A percentile compares a stretch with the other conserved stretches of the same genome.
phyloP scores from a whole-genome alignment of 495 filamentous ascomycete genomes.

The Neurospora tetraspora region DNA sequence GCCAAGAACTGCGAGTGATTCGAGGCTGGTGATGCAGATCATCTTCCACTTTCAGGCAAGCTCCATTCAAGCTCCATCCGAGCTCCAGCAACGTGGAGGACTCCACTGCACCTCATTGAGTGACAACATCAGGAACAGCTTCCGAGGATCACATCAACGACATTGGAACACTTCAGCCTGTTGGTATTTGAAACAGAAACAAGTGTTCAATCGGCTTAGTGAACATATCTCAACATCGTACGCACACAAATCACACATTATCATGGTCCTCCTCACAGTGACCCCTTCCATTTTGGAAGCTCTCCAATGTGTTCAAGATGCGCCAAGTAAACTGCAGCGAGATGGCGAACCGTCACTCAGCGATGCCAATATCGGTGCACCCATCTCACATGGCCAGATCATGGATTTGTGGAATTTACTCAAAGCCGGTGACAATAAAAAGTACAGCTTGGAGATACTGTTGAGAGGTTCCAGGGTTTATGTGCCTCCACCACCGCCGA shows the following conservation, averaged over 20 bases:
- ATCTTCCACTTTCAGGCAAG: background rate
- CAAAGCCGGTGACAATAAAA: conserved; percentile 15
- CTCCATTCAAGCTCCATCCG: background rate
- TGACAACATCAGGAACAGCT: background rate
- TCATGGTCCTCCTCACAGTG: conserved; percentile 72
- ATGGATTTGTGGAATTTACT: conserved; percentile 55
- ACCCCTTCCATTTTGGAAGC: conserved; percentile 61
- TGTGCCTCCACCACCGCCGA: conserved; percentile 63
- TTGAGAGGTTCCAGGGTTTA: conserved; percentile 67
- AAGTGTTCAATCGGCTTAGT: no score
- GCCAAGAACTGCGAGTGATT: background rate
- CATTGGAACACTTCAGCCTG: background rate
- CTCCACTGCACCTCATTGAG: background rate
- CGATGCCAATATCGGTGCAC: conserved; percentile 45
- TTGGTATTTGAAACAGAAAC: no score
- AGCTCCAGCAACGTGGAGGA: background rate
- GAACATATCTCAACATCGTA: background rate
- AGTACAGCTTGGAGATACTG: conserved; percentile 49
- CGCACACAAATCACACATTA: background rate
- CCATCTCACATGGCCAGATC: conserved; percentile 75
- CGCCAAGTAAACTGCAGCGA: conserved; percentile 1
- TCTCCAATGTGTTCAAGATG: conserved; percentile 27
- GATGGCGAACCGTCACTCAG: conserved; percentile 32
- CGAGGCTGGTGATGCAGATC: background rate
- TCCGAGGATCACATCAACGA: background rate